phyloP scores from a whole-genome alignment of 2,329 filamentous ascomycete genomes.

The Aspergillus niger region DNA sequence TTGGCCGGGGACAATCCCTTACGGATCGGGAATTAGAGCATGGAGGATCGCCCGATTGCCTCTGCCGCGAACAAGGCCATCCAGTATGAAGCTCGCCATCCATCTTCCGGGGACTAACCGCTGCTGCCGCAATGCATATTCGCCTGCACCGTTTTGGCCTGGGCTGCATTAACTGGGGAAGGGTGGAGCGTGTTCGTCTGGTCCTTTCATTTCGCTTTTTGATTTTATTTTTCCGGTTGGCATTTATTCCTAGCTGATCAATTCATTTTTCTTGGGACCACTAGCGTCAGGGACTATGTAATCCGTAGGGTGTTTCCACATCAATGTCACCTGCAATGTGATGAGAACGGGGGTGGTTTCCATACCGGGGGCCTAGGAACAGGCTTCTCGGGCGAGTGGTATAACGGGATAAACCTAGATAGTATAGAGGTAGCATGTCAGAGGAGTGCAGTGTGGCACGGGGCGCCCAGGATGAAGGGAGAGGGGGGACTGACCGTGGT shows the following conservation, averaged over 20 bases:
- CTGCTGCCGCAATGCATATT: conserved; percentile 20
- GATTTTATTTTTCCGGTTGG: background rate
- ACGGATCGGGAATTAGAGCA: conserved; percentile 1
- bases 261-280: background rate
- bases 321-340: background rate
- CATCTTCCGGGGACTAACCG: conserved; percentile 11
- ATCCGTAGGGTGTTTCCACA: background rate
- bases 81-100: background rate
- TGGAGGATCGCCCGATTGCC: conserved; percentile 17
- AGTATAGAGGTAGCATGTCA: background rate
- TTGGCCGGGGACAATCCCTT: conserved; percentile 3
- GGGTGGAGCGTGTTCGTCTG: background rate
- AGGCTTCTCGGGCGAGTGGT: background rate
- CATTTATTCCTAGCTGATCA: background rate
- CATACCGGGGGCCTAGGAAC: background rate
- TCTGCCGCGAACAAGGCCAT: conserved; percentile 2
- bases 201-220: background rate
- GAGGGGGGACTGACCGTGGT: background rate
- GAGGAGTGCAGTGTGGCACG: background rate
- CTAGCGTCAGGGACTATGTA: conserved; percentile 2
- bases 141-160: background rate
- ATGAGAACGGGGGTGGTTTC: background rate
- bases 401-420: background rate
- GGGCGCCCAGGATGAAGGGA: background rate
- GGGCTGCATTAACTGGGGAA: conserved; percentile 5